phyloP scores from a whole-genome alignment of 2,329 filamentous ascomycete species.

The Xylariales sp. region DNA sequence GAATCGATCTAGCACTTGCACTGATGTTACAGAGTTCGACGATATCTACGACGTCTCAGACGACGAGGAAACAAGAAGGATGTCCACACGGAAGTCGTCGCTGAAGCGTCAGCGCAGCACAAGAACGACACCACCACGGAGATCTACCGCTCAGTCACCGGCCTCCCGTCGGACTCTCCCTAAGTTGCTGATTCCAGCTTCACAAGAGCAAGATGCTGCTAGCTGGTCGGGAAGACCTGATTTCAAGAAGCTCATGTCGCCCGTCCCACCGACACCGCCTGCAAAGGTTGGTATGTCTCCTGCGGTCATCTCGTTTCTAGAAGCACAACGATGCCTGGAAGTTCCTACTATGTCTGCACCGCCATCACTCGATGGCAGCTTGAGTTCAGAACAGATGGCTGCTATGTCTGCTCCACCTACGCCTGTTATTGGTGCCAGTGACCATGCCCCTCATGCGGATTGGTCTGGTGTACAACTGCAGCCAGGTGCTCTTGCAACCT shows the following conservation, averaged over 20 bases:
- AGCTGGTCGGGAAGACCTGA: slow-evolving; percentile 41
- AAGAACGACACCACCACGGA: slow-evolving; percentile 33
- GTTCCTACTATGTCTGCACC: slow-evolving; percentile 74
- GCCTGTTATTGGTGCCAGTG: slow-evolving; percentile 60
- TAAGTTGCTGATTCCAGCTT: slow-evolving; percentile 49
- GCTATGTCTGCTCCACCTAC: slow-evolving; percentile 80
- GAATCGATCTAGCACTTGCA: slow-evolving; percentile 59
- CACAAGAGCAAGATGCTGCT: slow-evolving; percentile 29
- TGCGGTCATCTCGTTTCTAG: slow-evolving; percentile 67
- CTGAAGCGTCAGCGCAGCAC: slow-evolving; percentile 31
- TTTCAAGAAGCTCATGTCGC: slow-evolving; percentile 47
- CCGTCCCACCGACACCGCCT: slow-evolving; percentile 60
- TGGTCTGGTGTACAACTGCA: slow-evolving; percentile 76
- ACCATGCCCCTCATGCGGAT: slow-evolving; percentile 50
- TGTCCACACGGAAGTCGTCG: slow-evolving; percentile 38
- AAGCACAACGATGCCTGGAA: slow-evolving; percentile 54
- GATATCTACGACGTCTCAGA: slow-evolving; percentile 86
- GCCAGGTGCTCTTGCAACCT: slow-evolving; percentile 72
- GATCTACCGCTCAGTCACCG: slow-evolving; percentile 34
- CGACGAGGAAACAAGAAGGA: slow-evolving; percentile 55
- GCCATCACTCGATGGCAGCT: slow-evolving; percentile 84
- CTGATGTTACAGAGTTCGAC: slow-evolving; percentile 71
- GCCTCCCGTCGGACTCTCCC: slow-evolving; percentile 35
- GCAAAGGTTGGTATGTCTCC: slow-evolving; percentile 72
- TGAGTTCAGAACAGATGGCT: slow-evolving; percentile 83